Conservation (phyloP, 495 filamentous ascomycete species). For the Penicillium samsonianum region DNA sequence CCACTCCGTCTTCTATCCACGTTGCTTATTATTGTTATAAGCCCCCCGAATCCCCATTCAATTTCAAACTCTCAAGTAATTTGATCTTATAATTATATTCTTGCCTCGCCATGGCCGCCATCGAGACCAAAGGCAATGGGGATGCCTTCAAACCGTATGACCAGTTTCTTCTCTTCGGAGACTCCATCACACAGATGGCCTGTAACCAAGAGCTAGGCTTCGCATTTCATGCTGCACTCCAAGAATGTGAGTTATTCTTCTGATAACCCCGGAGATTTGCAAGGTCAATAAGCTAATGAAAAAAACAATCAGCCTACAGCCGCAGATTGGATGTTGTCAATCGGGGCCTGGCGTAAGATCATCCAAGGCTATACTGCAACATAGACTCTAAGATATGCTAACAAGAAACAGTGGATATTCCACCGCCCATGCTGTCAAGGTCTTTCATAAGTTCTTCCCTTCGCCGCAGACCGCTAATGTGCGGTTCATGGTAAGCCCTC, state of each 20-base stretch:
- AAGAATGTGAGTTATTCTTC: constrained; percentile 56
- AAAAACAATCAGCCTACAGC: constrained; percentile 52
- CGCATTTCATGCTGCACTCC: constrained; percentile 68
- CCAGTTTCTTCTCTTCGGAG: constrained; percentile 80
- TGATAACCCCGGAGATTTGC: neutral
- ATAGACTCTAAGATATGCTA: neutral
- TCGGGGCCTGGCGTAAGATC: constrained; percentile 60
- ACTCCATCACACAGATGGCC: constrained; percentile 72
- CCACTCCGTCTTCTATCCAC: constrained; percentile 10
- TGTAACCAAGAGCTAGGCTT: constrained; percentile 61
- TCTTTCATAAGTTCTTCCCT: constrained; percentile 60
- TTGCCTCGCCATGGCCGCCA: constrained; percentile 5
- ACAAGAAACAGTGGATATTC: constrained; percentile 61
- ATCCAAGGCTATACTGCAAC: neutral
- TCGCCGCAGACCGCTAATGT: constrained; percentile 56
- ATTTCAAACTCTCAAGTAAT: neutral
- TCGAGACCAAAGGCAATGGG: neutral
- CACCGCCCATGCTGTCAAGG: constrained; percentile 61
- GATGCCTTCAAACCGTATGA: constrained; percentile 49
- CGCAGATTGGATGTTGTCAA: constrained; percentile 69
- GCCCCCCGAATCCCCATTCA: neutral
- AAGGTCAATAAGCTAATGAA: constrained; percentile 6
- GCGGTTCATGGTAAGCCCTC: constrained; percentile 62
- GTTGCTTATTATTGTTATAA: constrained; percentile 14
- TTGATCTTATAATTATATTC: neutral